phyloP scores from a whole-genome alignment of 75 land plant genomes.

The Pinus albicaulis region DNA sequence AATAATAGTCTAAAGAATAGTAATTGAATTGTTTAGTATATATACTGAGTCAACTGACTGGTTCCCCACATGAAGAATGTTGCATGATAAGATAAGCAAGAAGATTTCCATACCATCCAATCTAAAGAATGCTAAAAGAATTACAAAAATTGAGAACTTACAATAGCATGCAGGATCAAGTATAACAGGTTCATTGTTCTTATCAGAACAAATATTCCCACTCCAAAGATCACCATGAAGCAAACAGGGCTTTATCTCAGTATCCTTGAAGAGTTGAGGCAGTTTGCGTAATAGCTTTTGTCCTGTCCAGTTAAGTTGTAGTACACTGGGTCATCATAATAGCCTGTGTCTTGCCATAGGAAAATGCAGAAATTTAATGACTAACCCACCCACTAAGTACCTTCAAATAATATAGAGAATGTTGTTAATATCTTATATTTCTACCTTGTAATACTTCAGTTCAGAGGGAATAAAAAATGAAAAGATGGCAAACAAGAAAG shows the following conservation, averaged over 20 bases:
- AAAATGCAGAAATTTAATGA: neutral
- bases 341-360: neutral
- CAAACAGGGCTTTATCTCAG: conserved; percentile 79
- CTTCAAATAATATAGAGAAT: neutral
- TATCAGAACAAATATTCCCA: conserved; percentile 85
- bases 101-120: too few species aligned
- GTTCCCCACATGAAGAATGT: too few species aligned
- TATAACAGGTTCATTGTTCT: conserved; percentile 90
- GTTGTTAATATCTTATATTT: neutral
- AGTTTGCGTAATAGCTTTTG: conserved; percentile 59
- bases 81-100: too few species aligned
- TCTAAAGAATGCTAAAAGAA: too few species aligned
- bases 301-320: conserved; percentile 42
- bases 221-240: conserved; percentile 99
- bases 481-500: neutral
- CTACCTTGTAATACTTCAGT: neutral
- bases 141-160: conserved; percentile 38
- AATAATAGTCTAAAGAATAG: too few species aligned
- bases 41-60: too few species aligned
- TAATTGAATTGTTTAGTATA: too few species aligned
- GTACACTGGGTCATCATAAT: neutral
- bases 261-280: conserved; percentile 63
- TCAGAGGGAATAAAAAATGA: neutral
- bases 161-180: conserved; percentile 99
- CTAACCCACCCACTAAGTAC: neutral